phyloP scores from a whole-genome alignment of 2,329 filamentous ascomycete genomes.

The Neoarthrinium moseri region DNA sequence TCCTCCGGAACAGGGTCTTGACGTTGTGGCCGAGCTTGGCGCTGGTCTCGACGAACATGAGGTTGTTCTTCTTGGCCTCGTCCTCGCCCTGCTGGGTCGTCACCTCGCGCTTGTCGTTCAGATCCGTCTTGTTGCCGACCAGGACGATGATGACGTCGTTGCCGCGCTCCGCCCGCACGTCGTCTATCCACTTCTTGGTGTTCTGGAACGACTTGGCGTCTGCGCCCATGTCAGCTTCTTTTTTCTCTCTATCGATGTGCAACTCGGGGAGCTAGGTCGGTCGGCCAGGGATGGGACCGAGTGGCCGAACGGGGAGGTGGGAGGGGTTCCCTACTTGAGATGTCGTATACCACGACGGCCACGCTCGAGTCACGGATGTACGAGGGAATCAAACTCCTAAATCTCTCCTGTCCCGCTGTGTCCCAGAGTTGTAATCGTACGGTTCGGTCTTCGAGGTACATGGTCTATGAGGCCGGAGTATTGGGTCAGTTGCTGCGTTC shows the following conservation, averaged over 20 bases:
- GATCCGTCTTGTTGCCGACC: slow-evolving; percentile 98
- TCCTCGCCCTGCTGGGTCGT: slow-evolving; percentile 96
- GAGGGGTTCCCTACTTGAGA: slow-evolving; percentile 64
- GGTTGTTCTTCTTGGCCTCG: slow-evolving; percentile 94
- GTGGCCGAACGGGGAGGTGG: slow-evolving; percentile 1
- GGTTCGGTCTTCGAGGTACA: slow-evolving; percentile 99
- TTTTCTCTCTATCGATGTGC: too few species aligned
- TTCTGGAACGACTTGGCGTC: slow-evolving; percentile 97
- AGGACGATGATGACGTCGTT: slow-evolving; percentile 99
- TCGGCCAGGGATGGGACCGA: too few species aligned
- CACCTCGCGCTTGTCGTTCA: slow-evolving; percentile 97
- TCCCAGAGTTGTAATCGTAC: slow-evolving; percentile 98
- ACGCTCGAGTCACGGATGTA: slow-evolving; percentile 99
- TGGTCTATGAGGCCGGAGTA: slow-evolving; percentile 60
- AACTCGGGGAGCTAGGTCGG: too few species aligned
- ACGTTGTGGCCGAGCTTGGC: slow-evolving; percentile 98
- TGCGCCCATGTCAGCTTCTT: slow-evolving; percentile 34
- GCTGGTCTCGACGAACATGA: slow-evolving; percentile 99
- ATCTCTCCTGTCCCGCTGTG: slow-evolving; percentile 95
- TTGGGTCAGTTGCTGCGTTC: slow-evolving; percentile 9
- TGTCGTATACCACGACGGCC: slow-evolving; percentile 97
- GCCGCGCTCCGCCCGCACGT: slow-evolving; percentile 91
- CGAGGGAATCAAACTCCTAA: slow-evolving; percentile 93
- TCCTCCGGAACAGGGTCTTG: slow-evolving; percentile 94
- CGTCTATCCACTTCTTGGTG: slow-evolving; percentile 99